phyloP scores from a whole-genome alignment of 2,329 filamentous ascomycete species.

The Diplodia seriata region DNA sequence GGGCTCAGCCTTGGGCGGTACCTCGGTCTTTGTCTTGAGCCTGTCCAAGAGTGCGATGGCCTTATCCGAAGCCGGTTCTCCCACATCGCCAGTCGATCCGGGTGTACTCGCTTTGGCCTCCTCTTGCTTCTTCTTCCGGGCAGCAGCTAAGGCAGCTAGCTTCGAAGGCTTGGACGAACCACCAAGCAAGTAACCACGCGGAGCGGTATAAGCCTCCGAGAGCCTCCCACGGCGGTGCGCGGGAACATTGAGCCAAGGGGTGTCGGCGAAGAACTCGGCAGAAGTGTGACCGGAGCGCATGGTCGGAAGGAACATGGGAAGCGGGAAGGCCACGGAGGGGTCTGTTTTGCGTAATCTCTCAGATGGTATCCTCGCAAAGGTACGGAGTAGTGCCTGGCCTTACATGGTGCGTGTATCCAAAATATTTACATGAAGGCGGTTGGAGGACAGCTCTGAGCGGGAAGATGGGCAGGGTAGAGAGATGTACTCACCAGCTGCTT shows the following conservation, averaged over 20 bases:
- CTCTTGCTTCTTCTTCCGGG: constrained; percentile 81
- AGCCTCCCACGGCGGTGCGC: constrained; percentile 66
- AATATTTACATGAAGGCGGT: constrained; percentile 18
- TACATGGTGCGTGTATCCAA: constrained; percentile 25
- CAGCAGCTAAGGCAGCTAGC: constrained; percentile 85
- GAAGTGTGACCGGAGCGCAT: constrained; percentile 47
- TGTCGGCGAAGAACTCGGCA: constrained; percentile 77
- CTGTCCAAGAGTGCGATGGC: constrained; percentile 55
- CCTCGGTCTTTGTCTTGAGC: constrained; percentile 45
- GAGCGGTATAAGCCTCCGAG: constrained; percentile 66
- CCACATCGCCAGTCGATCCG: constrained; percentile 20
- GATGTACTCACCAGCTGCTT: constrained; percentile 55
- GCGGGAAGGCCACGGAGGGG: constrained; percentile 21
- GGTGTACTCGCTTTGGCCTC: constrained; percentile 57
- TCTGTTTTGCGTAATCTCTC: constrained; percentile 16
- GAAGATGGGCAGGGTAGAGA: constrained; percentile 32
- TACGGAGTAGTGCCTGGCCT: constrained; percentile 16
- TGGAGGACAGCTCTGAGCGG: constrained; percentile 36
- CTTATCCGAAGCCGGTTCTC: constrained; percentile 41
- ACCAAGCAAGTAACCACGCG: constrained; percentile 75
- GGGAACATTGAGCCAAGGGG: constrained; percentile 83
- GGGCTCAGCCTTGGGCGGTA: not conserved
- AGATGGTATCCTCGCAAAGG: constrained; percentile 16
- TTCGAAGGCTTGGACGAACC: constrained; percentile 85
- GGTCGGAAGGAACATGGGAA: constrained; percentile 28